Evolutionary conservation across 1,284 basidiomycete species (phyloP).

Genomic region (Anthracocystis panici-leucophaei): DNA sequence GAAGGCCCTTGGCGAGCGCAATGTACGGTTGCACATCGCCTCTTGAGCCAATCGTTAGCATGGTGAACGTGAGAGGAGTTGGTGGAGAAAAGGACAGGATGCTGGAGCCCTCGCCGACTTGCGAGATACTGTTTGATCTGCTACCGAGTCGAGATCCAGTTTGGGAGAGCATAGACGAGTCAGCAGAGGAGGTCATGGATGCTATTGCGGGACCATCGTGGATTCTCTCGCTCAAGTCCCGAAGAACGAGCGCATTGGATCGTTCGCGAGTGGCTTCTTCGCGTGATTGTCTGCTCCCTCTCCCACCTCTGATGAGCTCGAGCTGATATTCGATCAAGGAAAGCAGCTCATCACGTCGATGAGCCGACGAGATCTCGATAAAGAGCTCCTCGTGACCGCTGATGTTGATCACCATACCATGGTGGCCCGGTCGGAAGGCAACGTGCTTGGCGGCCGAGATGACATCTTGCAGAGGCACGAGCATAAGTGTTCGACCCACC

Average conservation of each 20-base stretch:
- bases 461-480: slow-evolving; percentile 88
- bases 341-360: slow-evolving; percentile 82
- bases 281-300: slow-evolving; percentile 18
- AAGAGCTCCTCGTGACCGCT: slow-evolving; percentile 96
- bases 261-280: slow-evolving; percentile 39
- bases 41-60: slow-evolving; percentile 93
- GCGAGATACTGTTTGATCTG: slow-evolving; percentile 22
- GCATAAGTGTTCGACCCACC: slow-evolving; percentile 78
- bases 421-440: slow-evolving; percentile 87
- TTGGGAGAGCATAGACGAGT: slow-evolving; percentile 37
- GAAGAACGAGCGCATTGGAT: slow-evolving; percentile 51
- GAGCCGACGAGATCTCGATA: slow-evolving; percentile 86
- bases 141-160: slow-evolving; percentile 13
- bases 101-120: slow-evolving; percentile 36
- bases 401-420: slow-evolving; percentile 88
- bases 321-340: slow-evolving; percentile 80
- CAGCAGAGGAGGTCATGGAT: slow-evolving; percentile 32
- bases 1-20: slow-evolving; percentile 88
- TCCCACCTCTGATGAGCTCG: slow-evolving; percentile 24
- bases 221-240: slow-evolving; percentile 58
- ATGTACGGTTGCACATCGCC: slow-evolving; percentile 86
- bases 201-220: slow-evolving; percentile 29
- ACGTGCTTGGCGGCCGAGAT: slow-evolving; percentile 85
- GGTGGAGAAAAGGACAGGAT: slow-evolving; percentile 47
- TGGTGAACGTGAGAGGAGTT: slow-evolving; percentile 74